Evolutionary conservation across 495 filamentous ascomycete genomes (phyloP), one percentile per base, ranked within the genome.

Genomic region (Aeminium ludgeri): DNA sequence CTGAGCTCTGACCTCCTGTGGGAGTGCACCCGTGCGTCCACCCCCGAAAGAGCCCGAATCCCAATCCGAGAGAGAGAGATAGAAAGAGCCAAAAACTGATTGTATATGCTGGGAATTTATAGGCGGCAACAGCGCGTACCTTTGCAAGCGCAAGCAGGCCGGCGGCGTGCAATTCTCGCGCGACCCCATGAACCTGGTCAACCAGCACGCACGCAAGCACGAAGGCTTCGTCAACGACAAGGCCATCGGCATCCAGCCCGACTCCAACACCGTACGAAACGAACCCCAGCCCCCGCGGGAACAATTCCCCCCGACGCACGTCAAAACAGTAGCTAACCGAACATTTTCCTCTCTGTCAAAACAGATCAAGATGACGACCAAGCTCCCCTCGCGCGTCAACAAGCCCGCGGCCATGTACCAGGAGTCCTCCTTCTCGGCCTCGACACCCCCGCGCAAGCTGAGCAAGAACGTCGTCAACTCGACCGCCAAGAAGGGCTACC

Each of bases 181-280:
- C 36, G 91, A 97, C 59, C 80, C 84, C 50, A 64, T 94, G 49
- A 97, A 96, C 69, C 60, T 95, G 55, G 66, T 65, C 55, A 96
- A 95, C 76, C 67, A 80, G 62, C 78, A 94, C 64, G 76, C 72
- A 37, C 82, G 82, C 69, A 97, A 92, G 82, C 75, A 92, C 64
- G 80, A 82, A 46, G 89, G 89, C 48, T 85, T 80, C 60, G 72
- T 85, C 57, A 91, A 91, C 66, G 76, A 77, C 64, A 87, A 95
- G 83, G 87, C 93, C 78, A 61, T 55, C 53, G 19, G n/a, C 40
- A 44, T 51, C 34, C 36, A 54, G 19, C 11, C 20, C 27, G 41
- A 41, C 34, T 17, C 33, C 28, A 46, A 42, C 48, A 38, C 43
- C 29, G 31, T 46, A 33, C n/a, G 20, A 16, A 12, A 11, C 30